Conservation (phyloP, 2,329 filamentous ascomycete species). For the Teratosphaeria epicoccoides region DNA sequence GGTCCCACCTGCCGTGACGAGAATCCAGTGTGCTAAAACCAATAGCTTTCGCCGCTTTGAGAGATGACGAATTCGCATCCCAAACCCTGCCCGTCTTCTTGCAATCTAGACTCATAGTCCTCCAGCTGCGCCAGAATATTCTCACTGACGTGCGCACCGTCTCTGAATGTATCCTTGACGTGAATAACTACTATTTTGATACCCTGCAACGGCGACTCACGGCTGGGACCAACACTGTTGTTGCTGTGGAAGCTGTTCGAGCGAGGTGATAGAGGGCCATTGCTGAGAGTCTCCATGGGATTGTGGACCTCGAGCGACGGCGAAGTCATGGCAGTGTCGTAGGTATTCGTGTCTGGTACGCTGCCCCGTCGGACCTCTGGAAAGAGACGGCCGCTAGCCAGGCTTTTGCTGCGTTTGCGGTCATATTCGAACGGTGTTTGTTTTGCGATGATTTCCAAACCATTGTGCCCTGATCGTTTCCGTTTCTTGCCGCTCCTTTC, state of each 20-base stretch:
- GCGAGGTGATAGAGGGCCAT: constrained; percentile 13
- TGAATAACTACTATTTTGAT: constrained; percentile 83
- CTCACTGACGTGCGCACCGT: constrained; percentile 55
- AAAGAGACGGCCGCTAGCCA: constrained; percentile 9
- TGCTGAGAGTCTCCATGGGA: constrained; percentile 2
- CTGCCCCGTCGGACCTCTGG: constrained; percentile 14
- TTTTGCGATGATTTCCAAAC: constrained; percentile 13
- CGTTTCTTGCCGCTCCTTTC: constrained; percentile 47
- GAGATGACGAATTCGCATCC: constrained; percentile 75
- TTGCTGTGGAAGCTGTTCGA: constrained; percentile 2
- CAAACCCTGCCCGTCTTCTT: constrained; percentile 45
- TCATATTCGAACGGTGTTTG: constrained; percentile 16
- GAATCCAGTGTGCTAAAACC: constrained; percentile 31
- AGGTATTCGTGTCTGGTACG: constrained; percentile 12
- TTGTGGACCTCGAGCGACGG: constrained; percentile 7
- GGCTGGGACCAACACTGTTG: neutral
- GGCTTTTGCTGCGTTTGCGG: constrained; percentile 26
- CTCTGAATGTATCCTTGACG: constrained; percentile 73
- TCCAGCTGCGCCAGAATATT: constrained; percentile 60
- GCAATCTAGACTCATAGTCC: constrained; percentile 45
- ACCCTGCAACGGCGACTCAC: constrained; percentile 49
- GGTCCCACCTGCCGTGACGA: neutral
- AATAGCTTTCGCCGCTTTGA: constrained; percentile 49
- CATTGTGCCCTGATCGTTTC: constrained; percentile 46
- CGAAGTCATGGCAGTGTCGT: constrained; percentile 7